Percentiles rank a stretch among this genome's conserved stretches.
Conservation (phyloP, 768 basidiomycete species). For the Kwoniella mangroviensis region DNA sequence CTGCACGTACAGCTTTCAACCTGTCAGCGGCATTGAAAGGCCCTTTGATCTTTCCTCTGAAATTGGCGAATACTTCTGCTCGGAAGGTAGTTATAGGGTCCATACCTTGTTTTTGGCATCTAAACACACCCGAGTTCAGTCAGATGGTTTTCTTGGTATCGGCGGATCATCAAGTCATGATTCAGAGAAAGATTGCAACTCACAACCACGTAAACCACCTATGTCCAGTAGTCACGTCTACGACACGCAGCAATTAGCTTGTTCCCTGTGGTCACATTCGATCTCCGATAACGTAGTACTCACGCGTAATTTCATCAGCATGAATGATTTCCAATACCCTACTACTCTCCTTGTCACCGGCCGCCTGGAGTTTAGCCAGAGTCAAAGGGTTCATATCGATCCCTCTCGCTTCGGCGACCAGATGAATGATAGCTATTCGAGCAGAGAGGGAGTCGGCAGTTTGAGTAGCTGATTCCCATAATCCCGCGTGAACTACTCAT, state of each 20-base stretch:
- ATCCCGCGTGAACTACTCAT: slow-evolving; percentile 70
- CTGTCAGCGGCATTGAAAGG: slow-evolving; percentile 80
- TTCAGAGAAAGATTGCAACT: slow-evolving; percentile 39
- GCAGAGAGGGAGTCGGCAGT: slow-evolving; percentile 72
- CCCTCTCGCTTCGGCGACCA: slow-evolving; percentile 82
- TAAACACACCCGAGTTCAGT: slow-evolving; percentile 1
- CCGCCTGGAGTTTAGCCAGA: slow-evolving; percentile 71
- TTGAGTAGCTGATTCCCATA: slow-evolving; percentile 76
- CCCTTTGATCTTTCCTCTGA: slow-evolving; percentile 68
- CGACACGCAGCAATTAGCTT: neutral
- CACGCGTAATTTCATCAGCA: slow-evolving; percentile 70
- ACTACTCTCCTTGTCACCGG: slow-evolving; percentile 70
- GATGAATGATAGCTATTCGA: slow-evolving; percentile 79
- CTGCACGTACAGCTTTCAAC: slow-evolving; percentile 64
- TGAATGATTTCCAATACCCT: slow-evolving; percentile 75
- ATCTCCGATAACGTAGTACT: slow-evolving; percentile 1
- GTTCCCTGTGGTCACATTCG: neutral
- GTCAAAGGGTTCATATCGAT: slow-evolving; percentile 82
- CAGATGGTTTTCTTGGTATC: neutral
- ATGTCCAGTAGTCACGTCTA: slow-evolving; percentile 80
- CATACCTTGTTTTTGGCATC: slow-evolving; percentile 34
- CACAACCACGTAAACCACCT: slow-evolving; percentile 83
- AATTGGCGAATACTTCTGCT: slow-evolving; percentile 70
- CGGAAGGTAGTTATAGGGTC: slow-evolving; percentile 73
- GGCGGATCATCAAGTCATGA: neutral